These are phyloP conservation scores for Lasiodiplodia gonubiensis DNA, from an alignment of 2,329 filamentous ascomycete genomes.

Conservation along the genomic window DNA sequence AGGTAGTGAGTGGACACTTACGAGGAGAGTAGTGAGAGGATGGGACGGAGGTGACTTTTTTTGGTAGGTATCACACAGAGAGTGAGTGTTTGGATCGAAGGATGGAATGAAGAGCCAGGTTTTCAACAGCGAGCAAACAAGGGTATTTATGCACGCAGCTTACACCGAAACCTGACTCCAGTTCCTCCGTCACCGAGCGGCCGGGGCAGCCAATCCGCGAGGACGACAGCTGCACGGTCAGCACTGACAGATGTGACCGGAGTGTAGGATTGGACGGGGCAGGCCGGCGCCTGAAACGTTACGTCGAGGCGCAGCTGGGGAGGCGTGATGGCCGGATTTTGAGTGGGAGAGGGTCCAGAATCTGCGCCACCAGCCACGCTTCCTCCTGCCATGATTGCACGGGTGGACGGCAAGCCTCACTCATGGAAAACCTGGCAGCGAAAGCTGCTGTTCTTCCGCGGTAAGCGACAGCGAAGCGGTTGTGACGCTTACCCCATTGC, in stretches of 20 bases:
- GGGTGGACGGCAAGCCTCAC: too few species aligned
- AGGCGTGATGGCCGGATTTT: neutral
- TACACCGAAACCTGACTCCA: neutral
- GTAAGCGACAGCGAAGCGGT: neutral
- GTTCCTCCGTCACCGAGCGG: neutral
- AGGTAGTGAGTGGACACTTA: neutral
- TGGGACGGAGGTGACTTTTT: neutral
- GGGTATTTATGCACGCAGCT: conserved; percentile 20
- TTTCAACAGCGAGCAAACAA: neutral
- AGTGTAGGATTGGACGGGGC: neutral
- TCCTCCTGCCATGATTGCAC: neutral
- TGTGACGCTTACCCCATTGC: neutral
- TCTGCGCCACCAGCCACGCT: conserved; percentile 10
- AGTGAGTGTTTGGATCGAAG: neutral
- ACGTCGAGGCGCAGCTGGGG: conserved; percentile 13
- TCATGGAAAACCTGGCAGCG: neutral
- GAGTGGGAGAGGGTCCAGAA: conserved; percentile 2
- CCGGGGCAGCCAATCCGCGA: neutral
- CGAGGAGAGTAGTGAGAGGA: neutral
- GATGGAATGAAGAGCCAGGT: neutral
- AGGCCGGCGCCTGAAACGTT: conserved; percentile 17
- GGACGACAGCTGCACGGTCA: conserved; percentile 6
- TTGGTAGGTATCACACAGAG: neutral
- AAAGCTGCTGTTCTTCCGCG: neutral
- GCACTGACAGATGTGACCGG: neutral